Percentiles rank a stretch among this genome's conserved stretches.
Conservation (phyloP, 768 basidiomycete genomes). For the Infundibulicybe gibba region DNA sequence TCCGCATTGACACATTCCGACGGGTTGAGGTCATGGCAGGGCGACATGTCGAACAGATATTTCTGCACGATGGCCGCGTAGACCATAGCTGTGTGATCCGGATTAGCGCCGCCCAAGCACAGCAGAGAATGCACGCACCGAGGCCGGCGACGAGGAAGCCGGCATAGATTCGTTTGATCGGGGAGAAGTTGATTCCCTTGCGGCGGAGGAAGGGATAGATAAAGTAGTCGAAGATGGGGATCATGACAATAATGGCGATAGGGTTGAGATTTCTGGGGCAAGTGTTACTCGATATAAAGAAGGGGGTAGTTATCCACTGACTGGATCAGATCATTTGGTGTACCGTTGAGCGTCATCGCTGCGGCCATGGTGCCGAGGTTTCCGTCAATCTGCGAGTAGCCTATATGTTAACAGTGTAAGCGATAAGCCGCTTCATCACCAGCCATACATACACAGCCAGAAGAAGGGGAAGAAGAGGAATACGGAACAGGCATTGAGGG, state of each 20-base stretch:
- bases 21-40: conserved; percentile 40
- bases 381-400: conserved; percentile 50
- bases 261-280: conserved; percentile 41
- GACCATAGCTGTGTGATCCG: conserved; percentile 36
- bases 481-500: conserved; percentile 45
- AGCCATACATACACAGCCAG: conserved; percentile 36
- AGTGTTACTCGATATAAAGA: background rate
- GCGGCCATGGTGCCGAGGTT: conserved; percentile 49
- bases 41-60: conserved; percentile 37
- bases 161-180: conserved; percentile 48
- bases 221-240: conserved; percentile 46
- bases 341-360: conserved; percentile 41
- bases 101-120: background rate
- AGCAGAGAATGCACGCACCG: conserved; percentile 11
- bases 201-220: conserved; percentile 45
- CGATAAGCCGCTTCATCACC: background rate
- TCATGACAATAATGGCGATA: conserved; percentile 42
- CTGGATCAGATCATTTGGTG: conserved; percentile 50
- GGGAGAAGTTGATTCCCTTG: conserved; percentile 43
- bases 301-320: conserved; percentile 10
- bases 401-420: conserved; percentile 12
- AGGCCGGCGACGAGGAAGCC: conserved; percentile 50
- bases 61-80: conserved; percentile 47
- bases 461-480: conserved; percentile 51
- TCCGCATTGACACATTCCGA: conserved; percentile 32